These are phyloP conservation scores for Metarhizium sp. DNA, from an alignment of 2,329 filamentous ascomycete species.

Conservation along the genomic window DNA sequence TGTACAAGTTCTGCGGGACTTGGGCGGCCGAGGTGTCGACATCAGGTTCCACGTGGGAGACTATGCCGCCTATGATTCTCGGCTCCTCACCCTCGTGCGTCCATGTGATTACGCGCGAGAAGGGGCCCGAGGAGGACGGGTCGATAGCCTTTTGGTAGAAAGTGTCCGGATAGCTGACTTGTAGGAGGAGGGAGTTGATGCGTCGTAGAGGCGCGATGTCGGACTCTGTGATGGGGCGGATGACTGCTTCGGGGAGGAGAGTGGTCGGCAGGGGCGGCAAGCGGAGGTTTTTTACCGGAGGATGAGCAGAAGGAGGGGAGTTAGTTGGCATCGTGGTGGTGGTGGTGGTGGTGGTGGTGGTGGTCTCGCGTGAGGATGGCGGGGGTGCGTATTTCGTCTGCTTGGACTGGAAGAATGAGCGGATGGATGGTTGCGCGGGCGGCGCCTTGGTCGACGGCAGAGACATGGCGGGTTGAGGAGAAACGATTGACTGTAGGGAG, in stretches of 20 bases:
- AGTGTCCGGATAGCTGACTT: constrained; percentile 52
- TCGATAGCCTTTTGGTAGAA: constrained; percentile 51
- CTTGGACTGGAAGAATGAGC: constrained; percentile 50
- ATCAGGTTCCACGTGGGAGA: constrained; percentile 49
- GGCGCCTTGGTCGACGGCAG: constrained; percentile 26
- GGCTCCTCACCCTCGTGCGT: constrained; percentile 29
- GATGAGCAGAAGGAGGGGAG: constrained; percentile 16
- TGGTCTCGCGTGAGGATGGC: constrained; percentile 11
- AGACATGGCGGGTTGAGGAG: constrained; percentile 23
- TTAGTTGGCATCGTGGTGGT: not conserved
- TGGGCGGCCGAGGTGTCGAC: not conserved
- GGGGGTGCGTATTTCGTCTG: constrained; percentile 27
- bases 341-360: too few relatives aligned
- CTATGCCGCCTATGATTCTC: constrained; percentile 51
- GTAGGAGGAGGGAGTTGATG: constrained; percentile 56
- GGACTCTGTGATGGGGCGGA: constrained; percentile 37
- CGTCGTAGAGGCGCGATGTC: constrained; percentile 52
- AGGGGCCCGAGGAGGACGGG: constrained; percentile 37
- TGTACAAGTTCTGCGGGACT: constrained; percentile 43
- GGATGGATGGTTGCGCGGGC: constrained; percentile 45
- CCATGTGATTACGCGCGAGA: constrained; percentile 54
- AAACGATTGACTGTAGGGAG: not conserved
- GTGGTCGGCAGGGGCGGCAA: constrained; percentile 20
- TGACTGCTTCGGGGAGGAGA: constrained; percentile 39
- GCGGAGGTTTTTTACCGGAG: constrained; percentile 9